These are phyloP conservation scores for Schizothecium vesticola DNA, from an alignment of 495 filamentous ascomycete species.

Conservation along the genomic window DNA sequence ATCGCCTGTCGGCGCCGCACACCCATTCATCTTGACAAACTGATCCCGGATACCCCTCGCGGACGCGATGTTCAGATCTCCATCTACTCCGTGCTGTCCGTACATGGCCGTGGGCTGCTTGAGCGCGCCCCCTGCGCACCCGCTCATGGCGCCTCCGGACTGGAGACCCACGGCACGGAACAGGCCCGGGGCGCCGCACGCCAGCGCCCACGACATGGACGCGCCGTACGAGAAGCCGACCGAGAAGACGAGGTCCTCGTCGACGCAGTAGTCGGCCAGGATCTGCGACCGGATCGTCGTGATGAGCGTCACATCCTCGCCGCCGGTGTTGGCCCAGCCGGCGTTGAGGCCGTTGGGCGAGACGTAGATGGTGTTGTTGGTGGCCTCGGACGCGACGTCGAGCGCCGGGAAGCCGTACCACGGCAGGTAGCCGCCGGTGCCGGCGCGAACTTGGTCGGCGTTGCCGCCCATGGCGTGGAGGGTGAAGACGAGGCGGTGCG, in stretches of 20 bases:
- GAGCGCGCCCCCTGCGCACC: slow-evolving; percentile 25
- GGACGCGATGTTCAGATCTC: slow-evolving; percentile 26
- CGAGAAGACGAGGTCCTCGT: slow-evolving; percentile 33
- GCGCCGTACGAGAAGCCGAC: slow-evolving; percentile 42
- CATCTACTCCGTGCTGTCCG: slow-evolving; percentile 30
- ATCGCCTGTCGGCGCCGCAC: slow-evolving; percentile 14
- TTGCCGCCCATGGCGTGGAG: slow-evolving; percentile 32
- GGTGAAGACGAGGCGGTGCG: slow-evolving; percentile 36
- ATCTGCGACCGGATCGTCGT: slow-evolving; percentile 26
- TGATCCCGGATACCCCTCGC: slow-evolving; percentile 27
- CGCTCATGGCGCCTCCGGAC: slow-evolving; percentile 22
- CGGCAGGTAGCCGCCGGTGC: slow-evolving; percentile 19
- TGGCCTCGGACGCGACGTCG: slow-evolving; percentile 15
- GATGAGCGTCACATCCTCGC: slow-evolving; percentile 37
- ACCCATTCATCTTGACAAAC: slow-evolving; percentile 34
- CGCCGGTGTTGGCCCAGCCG: slow-evolving; percentile 38
- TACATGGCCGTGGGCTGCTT: slow-evolving; percentile 35
- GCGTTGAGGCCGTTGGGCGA: slow-evolving; percentile 29
- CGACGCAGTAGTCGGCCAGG: slow-evolving; percentile 36
- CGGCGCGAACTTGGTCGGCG: slow-evolving; percentile 27
- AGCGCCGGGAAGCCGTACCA: slow-evolving; percentile 36
- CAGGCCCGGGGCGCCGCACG: slow-evolving; percentile 31
- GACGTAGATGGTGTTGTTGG: slow-evolving; percentile 33
- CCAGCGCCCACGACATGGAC: slow-evolving; percentile 39
- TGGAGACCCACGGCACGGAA: slow-evolving; percentile 38